phyloP scores from a whole-genome alignment of 83 land plant species.

The Thuja plicata region DNA sequence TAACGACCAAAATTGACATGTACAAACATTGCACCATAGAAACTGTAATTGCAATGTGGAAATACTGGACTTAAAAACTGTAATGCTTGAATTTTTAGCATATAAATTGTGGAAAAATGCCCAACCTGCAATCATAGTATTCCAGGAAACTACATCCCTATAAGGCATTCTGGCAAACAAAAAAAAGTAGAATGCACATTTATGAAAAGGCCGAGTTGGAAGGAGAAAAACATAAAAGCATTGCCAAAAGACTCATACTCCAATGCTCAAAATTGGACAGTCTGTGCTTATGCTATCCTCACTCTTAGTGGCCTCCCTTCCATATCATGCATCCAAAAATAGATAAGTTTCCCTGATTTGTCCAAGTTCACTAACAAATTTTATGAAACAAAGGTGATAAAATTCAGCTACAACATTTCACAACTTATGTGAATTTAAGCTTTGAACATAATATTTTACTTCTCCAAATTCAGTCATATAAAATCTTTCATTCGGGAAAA shows the following conservation, averaged over 20 bases:
- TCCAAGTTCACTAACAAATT: not conserved
- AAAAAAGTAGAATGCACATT: no score
- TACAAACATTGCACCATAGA: not conserved
- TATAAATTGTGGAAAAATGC: not conserved
- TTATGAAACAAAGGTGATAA: not conserved
- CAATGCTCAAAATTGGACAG: no score
- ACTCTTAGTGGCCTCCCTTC: conserved; percentile 53
- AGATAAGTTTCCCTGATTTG: no score
- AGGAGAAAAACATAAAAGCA: no score
- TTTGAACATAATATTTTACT: not conserved
- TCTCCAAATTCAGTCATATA: not conserved
- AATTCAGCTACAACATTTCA: not conserved
- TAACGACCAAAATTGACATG: not conserved
- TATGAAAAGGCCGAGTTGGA: no score
- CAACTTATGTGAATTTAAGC: not conserved
- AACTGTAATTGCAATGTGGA: not conserved
- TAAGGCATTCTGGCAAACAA: conserved; percentile 28
- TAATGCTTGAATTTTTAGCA: not conserved
- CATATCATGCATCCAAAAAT: conserved; percentile 38
- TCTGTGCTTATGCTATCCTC: conserved; percentile 34
- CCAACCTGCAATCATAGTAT: conserved; percentile 39
- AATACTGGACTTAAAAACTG: not conserved
- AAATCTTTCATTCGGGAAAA: no score
- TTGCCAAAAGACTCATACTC: no score
- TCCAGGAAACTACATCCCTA: conserved; percentile 59